Base-by-base conservation (phyloP, 1,284 basidiomycete species). In the Ustilago shanxiensis region DNA sequence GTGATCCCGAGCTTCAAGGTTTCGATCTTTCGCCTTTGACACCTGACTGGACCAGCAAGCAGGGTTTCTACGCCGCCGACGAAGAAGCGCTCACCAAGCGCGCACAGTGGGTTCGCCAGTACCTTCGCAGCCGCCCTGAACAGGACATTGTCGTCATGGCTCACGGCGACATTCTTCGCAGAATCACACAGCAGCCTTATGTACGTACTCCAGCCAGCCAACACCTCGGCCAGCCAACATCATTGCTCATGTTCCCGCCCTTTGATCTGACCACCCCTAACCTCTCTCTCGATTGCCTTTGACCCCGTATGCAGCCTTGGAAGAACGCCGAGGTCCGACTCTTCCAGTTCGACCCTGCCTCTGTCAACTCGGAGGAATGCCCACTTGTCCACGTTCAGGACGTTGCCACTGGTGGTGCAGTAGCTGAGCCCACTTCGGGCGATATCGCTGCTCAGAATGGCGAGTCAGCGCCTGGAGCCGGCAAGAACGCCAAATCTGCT, bases 391-490 rank as follows among this genome's bases (percentile, higher is more conserved):
- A 72, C 11, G 72, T 83, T 7, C 64, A 76, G 26, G 31, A 78
- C 47, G 49, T 82, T 7, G 80, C 79, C 14, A 79, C 74, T 11
- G 83, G 77, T 5, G 84, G 83, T 28, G 79, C 74, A 0, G 64
- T 70, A 16, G 71, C 69, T 29, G 79, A 79, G 52, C 75, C 75
- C 14, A 83, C 81, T 26, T 78, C 74, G 4, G 72, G 77, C 31
- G 81, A 83, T 37, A 77, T 80, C 51, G 79, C 59, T 26, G 58
- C 62, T 31, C 29, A 70, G 26, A 41, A 60, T 13, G 68, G 63
- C 45, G 59, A 71, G 20, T 22, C 64, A 26, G 52, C 64, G 35
- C 50, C 67, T 16, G 90, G 98, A 53, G 93, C 98, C 1, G 66
- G 55, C 57, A 60, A 60, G 37, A 56, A 66, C 35, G 60, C 61